Evolutionary conservation across 495 filamentous ascomycete genomes (phyloP).

Genomic region (Daldinia bambusicola): DNA sequence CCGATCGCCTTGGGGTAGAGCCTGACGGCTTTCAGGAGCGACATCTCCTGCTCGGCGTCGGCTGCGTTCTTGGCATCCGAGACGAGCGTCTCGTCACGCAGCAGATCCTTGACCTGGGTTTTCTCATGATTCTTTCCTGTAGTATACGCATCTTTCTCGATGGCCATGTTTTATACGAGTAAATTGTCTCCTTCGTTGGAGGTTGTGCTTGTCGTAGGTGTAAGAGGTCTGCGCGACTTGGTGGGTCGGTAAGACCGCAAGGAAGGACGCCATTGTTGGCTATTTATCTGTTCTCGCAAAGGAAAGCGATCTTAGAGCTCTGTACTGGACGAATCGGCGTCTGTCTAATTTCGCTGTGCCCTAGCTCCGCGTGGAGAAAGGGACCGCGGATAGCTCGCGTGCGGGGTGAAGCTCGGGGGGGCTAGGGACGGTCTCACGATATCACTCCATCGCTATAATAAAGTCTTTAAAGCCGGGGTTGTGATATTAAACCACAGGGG

Average conservation of each 20-base stretch:
- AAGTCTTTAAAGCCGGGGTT: conserved; percentile 1
- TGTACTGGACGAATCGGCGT: background rate
- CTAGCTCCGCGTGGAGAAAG: conserved; percentile 35
- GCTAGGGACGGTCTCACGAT: conserved; percentile 11
- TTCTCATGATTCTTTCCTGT: conserved; percentile 14
- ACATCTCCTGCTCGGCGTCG: conserved; percentile 54
- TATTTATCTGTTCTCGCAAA: conserved; percentile 23
- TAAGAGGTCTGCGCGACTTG: conserved; percentile 1
- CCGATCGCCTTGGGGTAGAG: conserved; percentile 60
- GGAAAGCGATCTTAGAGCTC: background rate
- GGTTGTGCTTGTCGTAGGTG: background rate
- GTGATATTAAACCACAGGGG: conserved; percentile 5
- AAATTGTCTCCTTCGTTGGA: background rate
- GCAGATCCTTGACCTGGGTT: conserved; percentile 18
- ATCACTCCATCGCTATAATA: conserved; percentile 15
- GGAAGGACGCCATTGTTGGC: conserved; percentile 8
- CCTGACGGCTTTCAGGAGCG: conserved; percentile 51
- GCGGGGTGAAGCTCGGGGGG: conserved; percentile 31
- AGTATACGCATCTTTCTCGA: conserved; percentile 21
- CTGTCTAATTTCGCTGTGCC: conserved; percentile 6
- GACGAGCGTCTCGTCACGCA: conserved; percentile 26
- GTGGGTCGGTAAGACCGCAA: background rate
- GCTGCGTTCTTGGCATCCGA: conserved; percentile 48
- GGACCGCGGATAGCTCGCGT: conserved; percentile 6
- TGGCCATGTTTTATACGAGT: conserved; percentile 18